Base-by-base conservation (phyloP, 2,329 filamentous ascomycete genomes). In the Beauveria sp. region DNA sequence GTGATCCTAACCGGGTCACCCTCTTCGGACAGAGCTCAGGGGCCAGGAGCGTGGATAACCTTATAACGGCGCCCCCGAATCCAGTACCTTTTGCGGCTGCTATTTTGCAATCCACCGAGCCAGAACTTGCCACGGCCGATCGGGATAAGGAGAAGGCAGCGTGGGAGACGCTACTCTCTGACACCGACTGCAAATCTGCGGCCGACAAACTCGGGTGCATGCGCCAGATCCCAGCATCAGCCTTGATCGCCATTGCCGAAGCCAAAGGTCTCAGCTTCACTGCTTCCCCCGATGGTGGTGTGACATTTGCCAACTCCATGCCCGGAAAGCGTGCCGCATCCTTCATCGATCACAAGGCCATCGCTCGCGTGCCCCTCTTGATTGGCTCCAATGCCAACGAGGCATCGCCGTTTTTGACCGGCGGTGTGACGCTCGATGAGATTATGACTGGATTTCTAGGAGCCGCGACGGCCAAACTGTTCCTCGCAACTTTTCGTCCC, bases 1-100 rank as follows among this genome's bases (percentile, higher is more conserved):
- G 86, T 1, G 84, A 88, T 67, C 81, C 84, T 0, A 70, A 71
- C 0, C 83, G 81, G 62, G 83, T 87, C 5, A 87, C 84, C 0
- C 81, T 87, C 43, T 85, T 80, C 77, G 85, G 85, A 4, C 78
- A 86, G 66, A 77, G 74, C 1, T 79, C 81, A 0, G 80, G 81
- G 2, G 71, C 75, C 0, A 84, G 85, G 43, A 86, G 83, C 0
- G 82, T 85, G 0, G 67, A 70, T n/a, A 58, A 58, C 5, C 67
- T 72, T 1, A 34, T 71, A 10, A 67, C 66, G 0, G 59, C 65
- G 42, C 71, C 71, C 0, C 69, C 70, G 0, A 47, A 66, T 0
- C 70, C 70, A 3, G 38, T 71, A 1, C 70, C 70, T 7, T 72
- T 72, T 34, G 63, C 64, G 1, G 70, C 63, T 0, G 68, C 70